Conservation (phyloP, 495 filamentous ascomycete genomes). For the Lasiosphaeriaceae sp. region DNA sequence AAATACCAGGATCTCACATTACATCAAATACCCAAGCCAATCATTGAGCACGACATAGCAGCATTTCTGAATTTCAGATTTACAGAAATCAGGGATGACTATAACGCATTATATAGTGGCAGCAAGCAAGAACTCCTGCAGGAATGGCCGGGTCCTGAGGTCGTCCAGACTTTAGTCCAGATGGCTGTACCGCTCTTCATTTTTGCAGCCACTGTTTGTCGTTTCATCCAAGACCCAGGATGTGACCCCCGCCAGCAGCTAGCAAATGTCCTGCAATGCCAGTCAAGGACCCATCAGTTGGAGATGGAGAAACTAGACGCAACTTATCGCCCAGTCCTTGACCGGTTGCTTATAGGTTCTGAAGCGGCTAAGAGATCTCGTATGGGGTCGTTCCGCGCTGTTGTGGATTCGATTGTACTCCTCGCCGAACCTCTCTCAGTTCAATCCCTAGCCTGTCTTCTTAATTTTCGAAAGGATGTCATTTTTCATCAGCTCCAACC, state of each 20-base stretch:
- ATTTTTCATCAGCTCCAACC: constrained; percentile 18
- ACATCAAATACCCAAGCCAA: constrained; percentile 19
- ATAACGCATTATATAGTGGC: no score
- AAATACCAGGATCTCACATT: constrained; percentile 23
- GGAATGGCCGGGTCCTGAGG: constrained; percentile 38
- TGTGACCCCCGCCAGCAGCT: constrained; percentile 11
- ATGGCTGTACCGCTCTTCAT: constrained; percentile 43
- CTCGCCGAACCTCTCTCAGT: constrained; percentile 16
- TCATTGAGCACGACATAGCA: constrained; percentile 26
- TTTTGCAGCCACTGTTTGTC: constrained; percentile 39
- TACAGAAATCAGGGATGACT: constrained; percentile 8
- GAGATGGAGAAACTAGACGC: neutral
- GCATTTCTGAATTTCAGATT: constrained; percentile 26
- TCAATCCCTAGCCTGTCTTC: constrained; percentile 13
- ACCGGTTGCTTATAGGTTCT: no score
- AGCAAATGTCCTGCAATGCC: constrained; percentile 12
- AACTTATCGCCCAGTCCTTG: no score
- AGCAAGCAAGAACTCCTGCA: constrained; percentile 5
- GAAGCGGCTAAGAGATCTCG: no score
- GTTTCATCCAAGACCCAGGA: constrained; percentile 24
- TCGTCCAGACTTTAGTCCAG: constrained; percentile 30
- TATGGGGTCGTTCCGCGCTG: constrained; percentile 11
- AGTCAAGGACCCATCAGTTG: neutral
- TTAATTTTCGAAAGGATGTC: constrained; percentile 7
- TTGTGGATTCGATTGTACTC: constrained; percentile 27